A percentile compares a stretch with the other conserved stretches of the same genome.
Conservation (phyloP, 495 filamentous ascomycete genomes). For the Jackrogersella minutella region DNA sequence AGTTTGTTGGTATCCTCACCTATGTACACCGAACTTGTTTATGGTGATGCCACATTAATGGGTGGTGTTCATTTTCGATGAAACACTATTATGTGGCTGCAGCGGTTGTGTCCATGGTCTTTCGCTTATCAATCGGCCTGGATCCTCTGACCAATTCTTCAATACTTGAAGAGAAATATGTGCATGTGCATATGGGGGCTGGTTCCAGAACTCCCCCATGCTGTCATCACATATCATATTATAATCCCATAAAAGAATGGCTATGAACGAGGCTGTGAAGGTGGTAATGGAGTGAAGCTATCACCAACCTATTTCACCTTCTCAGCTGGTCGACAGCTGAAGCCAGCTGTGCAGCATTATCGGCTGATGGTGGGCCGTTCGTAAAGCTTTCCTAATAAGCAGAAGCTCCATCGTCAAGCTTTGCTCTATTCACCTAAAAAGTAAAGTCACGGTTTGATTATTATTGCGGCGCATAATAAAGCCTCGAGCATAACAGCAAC, state of each 20-base stretch:
- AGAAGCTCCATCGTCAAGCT: conserved; percentile 4
- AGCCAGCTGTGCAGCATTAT: not conserved
- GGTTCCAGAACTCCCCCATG: too few species aligned
- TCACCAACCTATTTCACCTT: not conserved
- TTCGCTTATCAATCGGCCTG: not conserved
- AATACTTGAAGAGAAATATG: not conserved
- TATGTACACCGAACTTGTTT: not conserved
- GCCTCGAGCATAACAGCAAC: not conserved
- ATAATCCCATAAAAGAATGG: not conserved
- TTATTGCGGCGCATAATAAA: conserved; percentile 24
- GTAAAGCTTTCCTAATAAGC: not conserved
- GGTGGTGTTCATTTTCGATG: not conserved
- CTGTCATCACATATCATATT: not conserved
- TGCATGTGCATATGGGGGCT: not conserved
- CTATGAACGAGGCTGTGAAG: not conserved
- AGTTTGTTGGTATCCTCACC: too few species aligned
- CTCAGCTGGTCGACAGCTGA: not conserved
- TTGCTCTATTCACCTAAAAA: not conserved
- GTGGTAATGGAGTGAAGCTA: not conserved
- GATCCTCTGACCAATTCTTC: not conserved
- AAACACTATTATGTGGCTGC: conserved; percentile 9
- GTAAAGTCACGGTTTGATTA: conserved; percentile 7
- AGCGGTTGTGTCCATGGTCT: not conserved
- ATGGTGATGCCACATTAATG: not conserved
- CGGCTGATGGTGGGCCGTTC: conserved; percentile 32